A percentile compares a stretch with the other conserved stretches of the same genome.
These are phyloP conservation scores for Leersia perrieri DNA, from an alignment of 176 grass and related monocot genomes.

Conservation along the genomic window DNA sequence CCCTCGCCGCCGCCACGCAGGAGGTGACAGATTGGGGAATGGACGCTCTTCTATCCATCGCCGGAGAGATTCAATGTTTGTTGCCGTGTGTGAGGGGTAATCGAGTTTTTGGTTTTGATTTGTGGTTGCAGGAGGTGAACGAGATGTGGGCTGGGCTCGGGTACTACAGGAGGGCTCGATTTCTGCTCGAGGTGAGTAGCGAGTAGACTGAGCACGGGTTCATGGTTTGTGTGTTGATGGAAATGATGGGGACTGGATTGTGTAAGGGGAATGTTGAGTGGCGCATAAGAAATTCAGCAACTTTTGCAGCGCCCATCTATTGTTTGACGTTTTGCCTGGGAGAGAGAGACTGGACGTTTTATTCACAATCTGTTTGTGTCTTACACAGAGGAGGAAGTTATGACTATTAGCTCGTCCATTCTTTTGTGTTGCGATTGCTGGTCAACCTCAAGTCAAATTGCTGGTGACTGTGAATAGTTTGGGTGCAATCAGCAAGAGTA, in stretches of 20 bases:
- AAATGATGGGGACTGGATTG: neutral
- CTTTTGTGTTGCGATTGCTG: neutral
- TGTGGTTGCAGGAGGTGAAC: slow-evolving; percentile 79
- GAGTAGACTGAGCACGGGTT: neutral
- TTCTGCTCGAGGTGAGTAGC: slow-evolving; percentile 73
- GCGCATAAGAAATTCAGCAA: neutral
- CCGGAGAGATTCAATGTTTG: neutral
- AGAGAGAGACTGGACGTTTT: neutral
- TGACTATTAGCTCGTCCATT: neutral
- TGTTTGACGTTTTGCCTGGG: slow-evolving; percentile 30
- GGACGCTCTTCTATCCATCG: neutral
- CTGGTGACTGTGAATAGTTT: neutral
- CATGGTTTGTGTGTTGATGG: neutral
- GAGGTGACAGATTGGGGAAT: slow-evolving; percentile 49
- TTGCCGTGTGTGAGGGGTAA: neutral
- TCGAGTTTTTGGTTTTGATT: slow-evolving; percentile 1
- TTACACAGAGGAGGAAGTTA: neutral
- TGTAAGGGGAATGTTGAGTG: no score
- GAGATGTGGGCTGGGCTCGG: slow-evolving; percentile 96
- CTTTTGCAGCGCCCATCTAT: neutral
- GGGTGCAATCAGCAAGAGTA: neutral
- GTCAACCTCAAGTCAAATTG: neutral
- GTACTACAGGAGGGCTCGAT: slow-evolving; percentile 92
- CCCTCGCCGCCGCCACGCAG: slow-evolving; percentile 80
- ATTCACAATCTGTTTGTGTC: neutral